Percentiles rank a stretch among this genome's conserved stretches.
phyloP scores from a whole-genome alignment of 192 early-diverging fungal genomes.

The Diversispora epigaea region DNA sequence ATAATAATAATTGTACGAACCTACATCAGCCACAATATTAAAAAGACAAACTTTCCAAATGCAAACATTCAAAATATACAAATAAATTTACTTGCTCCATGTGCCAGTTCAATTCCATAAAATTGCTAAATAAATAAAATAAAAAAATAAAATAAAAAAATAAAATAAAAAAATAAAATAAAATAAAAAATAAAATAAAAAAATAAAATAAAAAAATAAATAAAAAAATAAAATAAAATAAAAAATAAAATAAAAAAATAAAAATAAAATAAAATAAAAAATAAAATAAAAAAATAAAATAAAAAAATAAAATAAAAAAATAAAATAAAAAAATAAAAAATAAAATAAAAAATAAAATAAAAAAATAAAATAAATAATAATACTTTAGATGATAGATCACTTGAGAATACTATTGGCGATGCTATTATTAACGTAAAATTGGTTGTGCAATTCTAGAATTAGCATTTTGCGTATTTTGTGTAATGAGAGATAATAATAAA shows the following conservation, averaged over 20 bases:
- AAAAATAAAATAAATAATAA: too few species aligned
- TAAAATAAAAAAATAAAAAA: too few species aligned
- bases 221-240: too few species aligned
- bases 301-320: too few species aligned
- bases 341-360: too few species aligned
- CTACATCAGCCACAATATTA: constrained; percentile 35
- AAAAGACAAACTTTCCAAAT: not conserved
- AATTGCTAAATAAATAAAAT: constrained; percentile 10
- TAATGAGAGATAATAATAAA: too few species aligned
- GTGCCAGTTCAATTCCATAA: constrained; percentile 34
- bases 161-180: not conserved
- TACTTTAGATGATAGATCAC: constrained; percentile 63
- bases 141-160: not conserved
- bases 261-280: too few species aligned
- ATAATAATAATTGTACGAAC: constrained; percentile 16
- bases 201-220: not conserved
- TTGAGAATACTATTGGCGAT: constrained; percentile 74
- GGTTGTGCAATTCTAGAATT: too few species aligned
- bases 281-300: too few species aligned
- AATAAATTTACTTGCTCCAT: constrained; percentile 34
- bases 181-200: not conserved
- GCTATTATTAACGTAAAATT: constrained; percentile 21
- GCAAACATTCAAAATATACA: not conserved
- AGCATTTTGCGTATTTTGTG: too few species aligned
- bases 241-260: too few species aligned